Conservation (phyloP, 352 stramenopile species). For the Phytopythium oedochilum region DNA sequence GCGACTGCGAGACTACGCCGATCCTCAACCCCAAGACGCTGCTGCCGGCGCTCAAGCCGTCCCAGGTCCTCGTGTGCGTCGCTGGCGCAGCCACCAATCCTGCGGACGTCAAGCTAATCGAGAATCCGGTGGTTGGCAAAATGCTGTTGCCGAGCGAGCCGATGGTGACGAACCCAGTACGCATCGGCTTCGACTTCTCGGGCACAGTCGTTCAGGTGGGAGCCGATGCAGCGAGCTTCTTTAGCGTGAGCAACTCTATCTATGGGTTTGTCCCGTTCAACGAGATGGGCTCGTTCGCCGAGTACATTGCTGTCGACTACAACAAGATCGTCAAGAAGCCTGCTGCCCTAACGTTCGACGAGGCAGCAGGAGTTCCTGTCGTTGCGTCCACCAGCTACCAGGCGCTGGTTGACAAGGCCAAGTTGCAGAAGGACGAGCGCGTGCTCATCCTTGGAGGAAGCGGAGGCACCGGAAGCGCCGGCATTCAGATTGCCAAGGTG, state of each 20-base stretch:
- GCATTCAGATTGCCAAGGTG: conserved; percentile 44
- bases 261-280: conserved; percentile 10
- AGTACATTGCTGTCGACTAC: conserved; percentile 22
- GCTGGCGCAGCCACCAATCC: conserved; percentile 26
- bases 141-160: conserved; percentile 9
- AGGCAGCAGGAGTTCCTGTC: conserved; percentile 25
- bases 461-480: conserved; percentile 43
- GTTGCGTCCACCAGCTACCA: conserved; percentile 28
- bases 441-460: conserved; percentile 50
- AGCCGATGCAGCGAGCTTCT: neutral
- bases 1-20: conserved; percentile 19
- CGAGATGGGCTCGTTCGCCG: conserved; percentile 17
- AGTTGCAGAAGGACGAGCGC: conserved; percentile 10
- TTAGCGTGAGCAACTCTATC: conserved; percentile 13
- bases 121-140: conserved; percentile 7
- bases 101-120: conserved; percentile 17
- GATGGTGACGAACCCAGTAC: no score
- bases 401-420: conserved; percentile 14
- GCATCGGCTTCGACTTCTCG: conserved; percentile 59
- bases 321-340: conserved; percentile 36
- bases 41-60: conserved; percentile 11
- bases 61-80: conserved; percentile 30
- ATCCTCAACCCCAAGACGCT: conserved; percentile 15
- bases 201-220: conserved; percentile 41
- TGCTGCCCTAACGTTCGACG: conserved; percentile 27